Evolutionary conservation across 352 stramenopile genomes (phyloP).

Genomic region (Globisporangium apiculatum): DNA sequence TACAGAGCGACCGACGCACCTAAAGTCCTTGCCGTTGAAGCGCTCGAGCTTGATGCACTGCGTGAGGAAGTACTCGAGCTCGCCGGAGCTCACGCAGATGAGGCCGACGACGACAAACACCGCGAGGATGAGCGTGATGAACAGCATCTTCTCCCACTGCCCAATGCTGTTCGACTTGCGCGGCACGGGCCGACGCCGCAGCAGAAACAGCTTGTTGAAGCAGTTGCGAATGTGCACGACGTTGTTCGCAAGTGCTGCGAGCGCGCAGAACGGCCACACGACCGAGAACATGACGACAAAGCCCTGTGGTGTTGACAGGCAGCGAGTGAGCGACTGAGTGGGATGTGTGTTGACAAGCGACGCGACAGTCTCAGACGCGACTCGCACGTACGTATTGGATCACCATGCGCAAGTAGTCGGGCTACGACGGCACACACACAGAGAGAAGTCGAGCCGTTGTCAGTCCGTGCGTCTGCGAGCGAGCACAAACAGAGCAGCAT

Average conservation of each 20-base stretch:
- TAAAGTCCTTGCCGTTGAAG: conserved; percentile 80
- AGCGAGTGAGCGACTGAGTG: not conserved
- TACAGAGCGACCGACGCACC: conserved; percentile 19
- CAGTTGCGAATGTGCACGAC: conserved; percentile 78
- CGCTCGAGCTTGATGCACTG: conserved; percentile 64
- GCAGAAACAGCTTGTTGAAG: conserved; percentile 76
- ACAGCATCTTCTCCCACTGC: conserved; percentile 85
- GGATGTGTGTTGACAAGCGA: not conserved
- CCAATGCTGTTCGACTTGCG: conserved; percentile 81
- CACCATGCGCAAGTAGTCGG: conserved; percentile 81
- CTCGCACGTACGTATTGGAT: conserved; percentile 74
- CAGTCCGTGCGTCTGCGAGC: not conserved
- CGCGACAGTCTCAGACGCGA: not conserved
- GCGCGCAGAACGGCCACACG: conserved; percentile 79
- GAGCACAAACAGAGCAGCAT: conserved; percentile 2
- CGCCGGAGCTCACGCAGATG: conserved; percentile 77
- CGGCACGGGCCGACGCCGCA: conserved; percentile 60
- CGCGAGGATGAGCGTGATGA: conserved; percentile 73
- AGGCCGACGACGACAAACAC: conserved; percentile 81
- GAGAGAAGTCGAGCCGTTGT: no score
- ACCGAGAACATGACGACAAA: conserved; percentile 88
- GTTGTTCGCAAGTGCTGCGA: conserved; percentile 76
- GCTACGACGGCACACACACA: conserved; percentile 18
- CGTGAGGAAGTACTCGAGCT: conserved; percentile 79
- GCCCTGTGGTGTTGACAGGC: conserved; percentile 26